These are phyloP conservation scores for Spathaspora hagerdaliae DNA, from an alignment of 805 yeast genomes.

Conservation along the genomic window DNA sequence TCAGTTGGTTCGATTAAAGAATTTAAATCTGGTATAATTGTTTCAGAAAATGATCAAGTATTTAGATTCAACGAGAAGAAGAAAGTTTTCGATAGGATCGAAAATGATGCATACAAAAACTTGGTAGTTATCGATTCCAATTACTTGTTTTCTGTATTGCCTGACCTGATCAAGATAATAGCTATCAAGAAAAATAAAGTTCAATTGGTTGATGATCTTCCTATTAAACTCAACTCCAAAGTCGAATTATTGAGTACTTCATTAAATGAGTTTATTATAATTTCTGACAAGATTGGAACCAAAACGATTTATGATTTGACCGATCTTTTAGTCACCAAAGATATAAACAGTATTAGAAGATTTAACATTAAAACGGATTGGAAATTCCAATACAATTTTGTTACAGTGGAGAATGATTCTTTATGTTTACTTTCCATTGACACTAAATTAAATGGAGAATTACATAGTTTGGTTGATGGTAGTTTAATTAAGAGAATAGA, in stretches of 20 bases:
- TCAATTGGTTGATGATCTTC: background rate
- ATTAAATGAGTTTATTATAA: slow-evolving; percentile 7
- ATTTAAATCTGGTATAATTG: slow-evolving; percentile 8
- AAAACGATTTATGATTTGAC: slow-evolving; percentile 17
- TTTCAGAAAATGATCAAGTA: slow-evolving; percentile 9
- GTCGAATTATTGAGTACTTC: slow-evolving; percentile 4
- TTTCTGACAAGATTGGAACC: slow-evolving; percentile 1
- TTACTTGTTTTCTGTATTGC: slow-evolving; percentile 1
- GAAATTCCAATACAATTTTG: slow-evolving; percentile 6
- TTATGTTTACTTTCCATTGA: slow-evolving; percentile 4
- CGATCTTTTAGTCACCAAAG: slow-evolving; percentile 15
- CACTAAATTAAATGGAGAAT: slow-evolving; percentile 2
- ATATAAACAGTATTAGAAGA: slow-evolving; percentile 13
- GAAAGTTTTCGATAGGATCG: slow-evolving; percentile 4
- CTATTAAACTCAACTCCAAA: background rate
- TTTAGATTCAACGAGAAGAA: slow-evolving; percentile 3
- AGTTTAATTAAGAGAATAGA: background rate
- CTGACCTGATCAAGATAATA: slow-evolving; percentile 3
- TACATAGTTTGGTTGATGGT: slow-evolving; percentile 8
- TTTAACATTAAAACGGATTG: slow-evolving; percentile 4
- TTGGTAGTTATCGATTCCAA: slow-evolving; percentile 4
- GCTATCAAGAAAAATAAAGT: background rate
- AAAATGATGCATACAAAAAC: slow-evolving; percentile 5
- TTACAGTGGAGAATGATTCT: slow-evolving; percentile 4
- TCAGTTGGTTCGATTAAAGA: slow-evolving; percentile 11